These are phyloP conservation scores for Torulaspora indica DNA, from an alignment of 805 yeast genomes.

Conservation along the genomic window DNA sequence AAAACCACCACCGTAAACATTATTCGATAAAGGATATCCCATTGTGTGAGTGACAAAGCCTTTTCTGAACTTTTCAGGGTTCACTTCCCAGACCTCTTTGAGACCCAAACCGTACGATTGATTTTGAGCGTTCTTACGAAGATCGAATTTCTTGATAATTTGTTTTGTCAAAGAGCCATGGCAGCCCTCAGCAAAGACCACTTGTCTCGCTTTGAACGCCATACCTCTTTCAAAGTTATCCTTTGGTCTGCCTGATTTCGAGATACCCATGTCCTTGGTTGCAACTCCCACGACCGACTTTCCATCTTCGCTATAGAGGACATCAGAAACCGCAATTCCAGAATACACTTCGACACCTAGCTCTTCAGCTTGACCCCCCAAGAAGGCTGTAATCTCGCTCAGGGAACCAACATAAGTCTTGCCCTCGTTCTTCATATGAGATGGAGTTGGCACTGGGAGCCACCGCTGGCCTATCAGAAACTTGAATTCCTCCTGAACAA, in stretches of 20 bases:
- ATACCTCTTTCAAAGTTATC: slow-evolving; percentile 90
- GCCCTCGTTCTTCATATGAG: slow-evolving; percentile 76
- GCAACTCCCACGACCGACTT: slow-evolving; percentile 76
- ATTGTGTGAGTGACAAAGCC: slow-evolving; percentile 83
- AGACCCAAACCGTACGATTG: slow-evolving; percentile 96
- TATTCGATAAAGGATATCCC: slow-evolving; percentile 76
- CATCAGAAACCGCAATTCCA: slow-evolving; percentile 77
- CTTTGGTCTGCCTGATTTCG: slow-evolving; percentile 69
- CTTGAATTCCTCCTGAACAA: slow-evolving; percentile 68
- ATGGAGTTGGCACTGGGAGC: slow-evolving; percentile 85
- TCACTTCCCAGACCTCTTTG: slow-evolving; percentile 96
- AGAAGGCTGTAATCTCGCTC: slow-evolving; percentile 71
- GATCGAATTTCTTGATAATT: slow-evolving; percentile 59
- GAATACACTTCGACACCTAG: slow-evolving; percentile 92
- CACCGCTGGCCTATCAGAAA: slow-evolving; percentile 57
- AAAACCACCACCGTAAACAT: slow-evolving; percentile 94
- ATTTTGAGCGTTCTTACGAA: slow-evolving; percentile 59
- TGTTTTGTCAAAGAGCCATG: slow-evolving; percentile 89
- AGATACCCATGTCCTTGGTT: slow-evolving; percentile 87
- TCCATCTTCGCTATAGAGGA: slow-evolving; percentile 57
- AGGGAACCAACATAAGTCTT: slow-evolving; percentile 82
- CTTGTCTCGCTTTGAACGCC: slow-evolving; percentile 90
- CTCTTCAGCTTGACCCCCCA: slow-evolving; percentile 86
- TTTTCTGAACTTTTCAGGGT: slow-evolving; percentile 68
- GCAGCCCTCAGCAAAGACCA: slow-evolving; percentile 96